Base-by-base conservation (phyloP, 257 asterid genomes). In the Schizonepeta tenuifolia region DNA sequence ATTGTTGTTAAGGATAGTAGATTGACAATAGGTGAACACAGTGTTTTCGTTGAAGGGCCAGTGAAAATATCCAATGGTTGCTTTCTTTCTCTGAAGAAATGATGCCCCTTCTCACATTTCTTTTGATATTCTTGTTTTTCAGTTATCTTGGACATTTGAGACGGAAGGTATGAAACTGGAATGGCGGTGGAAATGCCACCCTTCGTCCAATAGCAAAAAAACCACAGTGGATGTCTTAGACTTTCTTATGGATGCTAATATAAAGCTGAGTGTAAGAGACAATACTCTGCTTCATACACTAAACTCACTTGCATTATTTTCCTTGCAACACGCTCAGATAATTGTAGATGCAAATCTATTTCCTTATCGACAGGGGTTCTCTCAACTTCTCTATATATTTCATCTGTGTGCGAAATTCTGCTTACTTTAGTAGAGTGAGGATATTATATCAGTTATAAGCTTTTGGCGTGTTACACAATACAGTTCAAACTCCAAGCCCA, bases 141-240 rank as follows among this genome's bases (percentile, higher is more conserved):
- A 93, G 98, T 79, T 93, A 72, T 84, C 98, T 17, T 93, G 96
- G 93, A 89, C 96, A 44, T 91, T 91, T 80, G 93, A 88, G 89
- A 94, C 87, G 84, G 96, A 86, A 85, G 96, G 96, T 40, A 88
- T 83, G n/a, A 89, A 88, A 79, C 83, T 94, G 72, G 99, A 94
- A 76, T 91, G 99, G 98, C 90, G 96, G 68, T 93, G 98, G 98
- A 94, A 91, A 64, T 88, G 96, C 78, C 92, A 88, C 58, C 90
- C 88, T 64, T 84, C 95, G 18, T 55, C 77, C 4, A 33, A 83
- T 77, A 84, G 85, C 78, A 83, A 86, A 80, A 82, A 82, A 69
- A 87, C 82, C 31, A 89, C 96, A 8, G 94, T 83, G 43, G 91
- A 85, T 61, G 74, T 91, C 75, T 78, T 94, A 90, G 90, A 89